Conservation (phyloP, 371 early-diverging fungal species). For the Conidiobolus coronatus region DNA sequence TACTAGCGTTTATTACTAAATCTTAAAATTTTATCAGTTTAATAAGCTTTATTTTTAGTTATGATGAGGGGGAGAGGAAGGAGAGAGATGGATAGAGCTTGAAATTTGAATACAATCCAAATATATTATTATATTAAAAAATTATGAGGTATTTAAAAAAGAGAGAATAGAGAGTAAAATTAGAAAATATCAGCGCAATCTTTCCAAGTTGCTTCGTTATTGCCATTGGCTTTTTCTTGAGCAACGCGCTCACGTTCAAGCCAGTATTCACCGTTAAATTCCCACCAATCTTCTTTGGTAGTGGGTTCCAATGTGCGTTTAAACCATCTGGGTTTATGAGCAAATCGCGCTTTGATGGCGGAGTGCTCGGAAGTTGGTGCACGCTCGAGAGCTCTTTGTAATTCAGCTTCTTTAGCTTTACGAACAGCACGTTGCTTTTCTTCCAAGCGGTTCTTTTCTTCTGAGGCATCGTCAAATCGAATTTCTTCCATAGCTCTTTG, state of each 20-base stretch:
- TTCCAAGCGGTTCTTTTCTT: conserved; percentile 42
- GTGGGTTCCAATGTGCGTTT: conserved; percentile 27
- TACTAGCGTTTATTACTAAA: too few relatives aligned
- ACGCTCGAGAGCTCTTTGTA: neutral
- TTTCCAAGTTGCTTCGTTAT: neutral
- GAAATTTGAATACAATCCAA: too few relatives aligned
- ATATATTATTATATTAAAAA: too few relatives aligned
- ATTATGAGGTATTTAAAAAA: too few relatives aligned
- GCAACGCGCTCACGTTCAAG: conserved; percentile 15
- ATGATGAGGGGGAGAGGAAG: too few relatives aligned
- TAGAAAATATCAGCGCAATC: neutral
- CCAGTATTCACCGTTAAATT: conserved; percentile 38
- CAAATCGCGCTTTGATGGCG: conserved; percentile 5
- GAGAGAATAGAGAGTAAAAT: too few relatives aligned
- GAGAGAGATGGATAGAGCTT: too few relatives aligned
- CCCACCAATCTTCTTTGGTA: conserved; percentile 39
- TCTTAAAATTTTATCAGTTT: too few relatives aligned
- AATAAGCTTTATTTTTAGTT: too few relatives aligned
- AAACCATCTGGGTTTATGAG: conserved; percentile 45
- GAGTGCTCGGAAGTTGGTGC: conserved; percentile 5
- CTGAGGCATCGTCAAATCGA: conserved; percentile 37
- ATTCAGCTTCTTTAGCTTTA: conserved; percentile 20
- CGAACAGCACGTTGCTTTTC: conserved; percentile 44
- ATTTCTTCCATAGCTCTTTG: conserved; percentile 49
- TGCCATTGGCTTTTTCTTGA: conserved; percentile 9